Base-by-base conservation (phyloP, 352 stramenopile genomes). In the Globisporangium cylindrosporum region DNA sequence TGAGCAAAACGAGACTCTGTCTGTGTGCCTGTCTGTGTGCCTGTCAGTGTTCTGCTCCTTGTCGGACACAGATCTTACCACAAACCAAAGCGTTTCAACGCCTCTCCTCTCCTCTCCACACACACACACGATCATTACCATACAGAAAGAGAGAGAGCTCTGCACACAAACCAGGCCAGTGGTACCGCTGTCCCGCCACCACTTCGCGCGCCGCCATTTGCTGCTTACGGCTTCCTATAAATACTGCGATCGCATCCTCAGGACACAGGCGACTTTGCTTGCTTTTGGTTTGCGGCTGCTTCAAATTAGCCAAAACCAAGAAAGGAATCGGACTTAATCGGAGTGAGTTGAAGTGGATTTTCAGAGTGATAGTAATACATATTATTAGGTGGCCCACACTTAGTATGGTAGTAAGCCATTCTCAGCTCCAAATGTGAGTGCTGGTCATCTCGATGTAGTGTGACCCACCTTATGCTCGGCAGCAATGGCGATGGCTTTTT, bases 31-130 rank as follows among this genome's bases (percentile, higher is more conserved):
- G 12, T 29, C 5, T 3, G 18, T 10, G 25, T 29, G 22, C 7
- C 20, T 24, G 8, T 20, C 6, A 9, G 12, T 25, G 53, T 15
- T 63, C 36, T 32, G 27, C 3, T 32, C 27, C 15, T 25, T 54
- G 36, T 64, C 59, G 12, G 38, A 24, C 15, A 14, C 12, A 32
- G 59, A 64, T 54, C 59, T 24, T 5, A 15, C 59, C 59, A 64
- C 38, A 55, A 56, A 49, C 24, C 14, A 14, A 55, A 56, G 36
- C 59, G 59, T 64, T 64, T 64, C 59, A 64, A 36, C 59, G 59
- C 38, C 34, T 51, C 36, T 59, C 27, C 34, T 51, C 36, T 59
- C 27, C 9, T 25, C 38, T 46, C 38, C n/a, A 29, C 54, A 43
- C 25, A 36, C 27, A 15, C 54, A 59, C 24, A 24, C 25, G 38